A percentile compares a stretch with the other conserved stretches of the same genome.
phyloP scores from a whole-genome alignment of 441 rosid species.

The Sinapis alba region DNA sequence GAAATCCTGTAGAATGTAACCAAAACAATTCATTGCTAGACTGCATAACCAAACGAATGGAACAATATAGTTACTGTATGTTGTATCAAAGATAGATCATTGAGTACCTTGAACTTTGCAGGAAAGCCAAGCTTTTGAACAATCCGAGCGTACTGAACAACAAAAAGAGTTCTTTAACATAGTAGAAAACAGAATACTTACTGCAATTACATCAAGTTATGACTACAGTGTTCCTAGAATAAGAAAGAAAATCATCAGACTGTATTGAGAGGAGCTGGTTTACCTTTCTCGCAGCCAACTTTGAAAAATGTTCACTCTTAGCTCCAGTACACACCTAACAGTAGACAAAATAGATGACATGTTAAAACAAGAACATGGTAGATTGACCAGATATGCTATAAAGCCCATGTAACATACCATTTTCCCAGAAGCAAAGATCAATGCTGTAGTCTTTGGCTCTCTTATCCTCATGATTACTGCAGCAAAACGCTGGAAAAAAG shows the following conservation, averaged over 20 bases:
- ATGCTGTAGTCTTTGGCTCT: slow-evolving; percentile 38
- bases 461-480: slow-evolving; percentile 40
- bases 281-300: slow-evolving; percentile 39
- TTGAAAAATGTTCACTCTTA: slow-evolving; percentile 37
- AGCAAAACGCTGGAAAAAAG: slow-evolving; percentile 31
- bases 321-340: slow-evolving; percentile 40
- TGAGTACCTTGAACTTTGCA: slow-evolving; percentile 37
- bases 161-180: not conserved
- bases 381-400: not conserved
- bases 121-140: slow-evolving; percentile 39
- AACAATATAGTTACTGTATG: not conserved
- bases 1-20: slow-evolving; percentile 32
- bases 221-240: not conserved
- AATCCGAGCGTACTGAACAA: slow-evolving; percentile 36
- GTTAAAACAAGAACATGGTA: slow-evolving; percentile 20
- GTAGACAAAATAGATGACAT: too few species aligned
- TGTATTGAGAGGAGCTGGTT: not conserved
- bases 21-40: slow-evolving; percentile 1
- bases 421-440: slow-evolving; percentile 40
- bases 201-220: not conserved
- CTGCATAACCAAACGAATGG: not conserved
- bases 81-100: not conserved
- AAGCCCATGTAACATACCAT: slow-evolving; percentile 25
- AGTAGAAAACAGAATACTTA: not conserved
- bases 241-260: slow-evolving; percentile 6